Base-by-base conservation (phyloP, 2,329 filamentous ascomycete species). In the Fusarium transvaalense region DNA sequence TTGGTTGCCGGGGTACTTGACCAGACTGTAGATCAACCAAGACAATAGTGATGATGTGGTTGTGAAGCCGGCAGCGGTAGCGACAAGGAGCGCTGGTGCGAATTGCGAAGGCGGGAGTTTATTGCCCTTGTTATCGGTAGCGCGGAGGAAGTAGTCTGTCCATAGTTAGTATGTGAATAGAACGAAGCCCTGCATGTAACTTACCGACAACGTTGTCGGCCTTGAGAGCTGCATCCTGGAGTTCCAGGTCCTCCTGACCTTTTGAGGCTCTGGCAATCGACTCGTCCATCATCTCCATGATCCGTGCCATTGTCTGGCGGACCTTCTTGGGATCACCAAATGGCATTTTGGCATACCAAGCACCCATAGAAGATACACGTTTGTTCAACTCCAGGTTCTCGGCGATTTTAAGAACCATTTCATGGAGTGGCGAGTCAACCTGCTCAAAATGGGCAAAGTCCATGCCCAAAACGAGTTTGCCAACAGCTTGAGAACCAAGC, bases 11-110 rank as follows among this genome's bases (percentile, higher is more conserved):
- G 81, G 79, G 64, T 89, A 89, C 7, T 76, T 78, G 7, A 84
- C 82, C 2, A 88, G 75, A 9, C 81, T 80, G 74, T 88, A 89
- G 43, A 88, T 75, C 4, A 86, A 76, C 87, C 86, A 89, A 1
- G 85, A 87, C 2, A 89, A 78, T 1, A 89, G 80, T 0, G 85
- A 85, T 1, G 82, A 84, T 1, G 85, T 89, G 0, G 87, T 89
- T 1, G 84, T 88, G 77, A 89, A 89, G 19, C 88, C 88, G 3
- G 87, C 87, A 3, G 78, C 87, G 0, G 83, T 85, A 4, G 82
- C 81, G 2, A 88, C 85, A 3, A 88, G 76, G 0, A 88, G 75
- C 0, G 76, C 68, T 1, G 62, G 58, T 5, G 70, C 68, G 29
- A 79, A 65, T 4, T 63, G 60, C 0, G 58, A 56, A 0, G 60